A percentile compares a stretch with the other conserved stretches of the same genome.
phyloP scores from a whole-genome alignment of 2,329 filamentous ascomycete genomes.

The Epicoccum sorghinum region DNA sequence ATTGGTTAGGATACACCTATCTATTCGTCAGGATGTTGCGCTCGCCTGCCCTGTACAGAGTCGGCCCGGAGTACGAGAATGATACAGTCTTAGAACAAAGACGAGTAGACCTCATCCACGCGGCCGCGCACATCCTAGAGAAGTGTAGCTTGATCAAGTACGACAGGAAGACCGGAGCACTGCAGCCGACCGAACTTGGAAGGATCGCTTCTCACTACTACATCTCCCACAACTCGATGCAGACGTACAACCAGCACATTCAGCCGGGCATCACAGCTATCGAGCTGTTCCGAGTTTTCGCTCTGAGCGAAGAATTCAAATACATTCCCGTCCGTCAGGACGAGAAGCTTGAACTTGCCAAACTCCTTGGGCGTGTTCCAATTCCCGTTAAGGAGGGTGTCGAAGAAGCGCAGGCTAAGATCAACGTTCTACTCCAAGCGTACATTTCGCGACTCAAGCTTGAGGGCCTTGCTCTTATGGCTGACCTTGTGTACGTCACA shows the following conservation, averaged over 20 bases:
- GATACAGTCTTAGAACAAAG: slow-evolving; percentile 93
- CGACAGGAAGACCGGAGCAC: slow-evolving; percentile 86
- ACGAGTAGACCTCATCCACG: slow-evolving; percentile 95
- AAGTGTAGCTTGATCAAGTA: slow-evolving; percentile 92
- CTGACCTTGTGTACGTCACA: slow-evolving; percentile 97
- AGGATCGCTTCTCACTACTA: slow-evolving; percentile 98
- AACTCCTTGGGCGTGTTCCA: slow-evolving; percentile 85
- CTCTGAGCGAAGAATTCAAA: slow-evolving; percentile 96
- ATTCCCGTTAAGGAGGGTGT: slow-evolving; percentile 98
- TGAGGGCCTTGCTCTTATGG: slow-evolving; percentile 94
- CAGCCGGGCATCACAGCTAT: slow-evolving; percentile 92
- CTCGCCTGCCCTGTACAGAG: slow-evolving; percentile 92
- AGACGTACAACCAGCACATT: slow-evolving; percentile 94
- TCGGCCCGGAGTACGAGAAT: slow-evolving; percentile 93
- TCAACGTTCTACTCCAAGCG: slow-evolving; percentile 95
- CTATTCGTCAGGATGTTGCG: slow-evolving; percentile 97
- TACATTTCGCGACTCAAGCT: slow-evolving; percentile 95
- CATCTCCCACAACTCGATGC: slow-evolving; percentile 94
- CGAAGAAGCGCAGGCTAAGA: slow-evolving; percentile 95
- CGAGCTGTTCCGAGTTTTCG: slow-evolving; percentile 95
- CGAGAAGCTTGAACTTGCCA: slow-evolving; percentile 94
- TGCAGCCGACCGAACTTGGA: slow-evolving; percentile 92
- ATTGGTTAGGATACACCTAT: slow-evolving; percentile 98
- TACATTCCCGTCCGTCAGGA: slow-evolving; percentile 98
- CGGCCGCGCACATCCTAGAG: slow-evolving; percentile 84